A percentile compares a stretch with the other conserved stretches of the same genome.
Conservation (phyloP, 306 rosid genomes). For the Trifolium subterraneum region DNA sequence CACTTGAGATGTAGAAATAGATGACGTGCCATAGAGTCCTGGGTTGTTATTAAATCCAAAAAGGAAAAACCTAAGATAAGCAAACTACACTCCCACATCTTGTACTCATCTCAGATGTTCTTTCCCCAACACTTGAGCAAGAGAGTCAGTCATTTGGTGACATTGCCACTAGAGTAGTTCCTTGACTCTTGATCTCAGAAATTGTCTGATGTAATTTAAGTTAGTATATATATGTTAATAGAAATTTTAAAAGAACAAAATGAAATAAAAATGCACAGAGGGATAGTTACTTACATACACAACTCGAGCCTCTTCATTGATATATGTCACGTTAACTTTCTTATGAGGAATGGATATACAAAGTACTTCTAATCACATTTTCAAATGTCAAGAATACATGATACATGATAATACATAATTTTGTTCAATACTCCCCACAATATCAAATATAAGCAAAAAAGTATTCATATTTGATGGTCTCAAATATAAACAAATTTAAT, state of each 20-base stretch:
- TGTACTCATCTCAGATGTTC: not conserved
- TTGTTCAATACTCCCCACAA: not conserved
- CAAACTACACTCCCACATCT: not conserved
- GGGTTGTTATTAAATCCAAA: slow-evolving; percentile 16
- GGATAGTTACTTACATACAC: not conserved
- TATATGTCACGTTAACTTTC: not conserved
- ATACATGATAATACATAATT: not conserved
- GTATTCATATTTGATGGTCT: not conserved
- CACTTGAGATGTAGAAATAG: slow-evolving; percentile 9
- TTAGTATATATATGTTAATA: not conserved
- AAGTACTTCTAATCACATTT: not conserved
- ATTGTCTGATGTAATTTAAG: not conserved
- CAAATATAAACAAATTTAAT: not conserved
- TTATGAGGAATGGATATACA: not conserved
- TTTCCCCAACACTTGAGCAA: not conserved
- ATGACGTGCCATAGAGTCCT: not conserved
- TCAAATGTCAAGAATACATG: not conserved
- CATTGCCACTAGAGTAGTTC: not conserved
- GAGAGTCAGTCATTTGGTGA: not conserved
- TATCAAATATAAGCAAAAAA: not conserved
- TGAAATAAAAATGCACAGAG: not conserved
- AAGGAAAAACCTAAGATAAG: not conserved
- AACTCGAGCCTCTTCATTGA: not conserved
- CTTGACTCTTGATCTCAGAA: not conserved
- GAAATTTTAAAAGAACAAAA: not conserved